Evolutionary conservation across 495 filamentous ascomycete species (phyloP), one percentile per base, ranked within the genome.

Genomic region (Penicillium turbatum): DNA sequence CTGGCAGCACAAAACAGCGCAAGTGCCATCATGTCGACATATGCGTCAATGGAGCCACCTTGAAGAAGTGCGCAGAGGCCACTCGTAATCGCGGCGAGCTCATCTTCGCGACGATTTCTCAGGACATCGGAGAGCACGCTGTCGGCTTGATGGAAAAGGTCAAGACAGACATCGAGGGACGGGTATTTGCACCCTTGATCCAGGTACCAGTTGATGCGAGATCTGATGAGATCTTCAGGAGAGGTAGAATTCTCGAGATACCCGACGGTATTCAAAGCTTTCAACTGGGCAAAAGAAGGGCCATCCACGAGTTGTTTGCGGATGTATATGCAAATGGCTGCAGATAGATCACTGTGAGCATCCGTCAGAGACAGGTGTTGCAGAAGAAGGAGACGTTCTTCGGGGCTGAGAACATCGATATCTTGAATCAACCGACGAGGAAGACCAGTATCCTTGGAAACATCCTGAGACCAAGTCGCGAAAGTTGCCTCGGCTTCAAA

Each of bases 1-100:
- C 80, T 66, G 10, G 78, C 75, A 6, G 81, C 75, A 48, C 77
- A 83, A 53, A 85, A 83, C 30, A 84, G 49, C 3, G 77, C 69
- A 17, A 85, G 69, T 0, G 75, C 70, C 38, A 82, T 56, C 41
- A 83, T 75, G 51, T 85, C 82, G 0, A 66, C 66, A 36, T 73
- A 64, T 6, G 75, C 64, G 62, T 83, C 70, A 50, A 82, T 63
- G 1, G 56, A 51, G n/a, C 67, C 67, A 21, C 63, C 61, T 39
- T 70, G 57, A 0, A 76, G 41, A 11, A 81, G 57, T 7, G 60
- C 46, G 17, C 69, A 66, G 8, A 81, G 48, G 0, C 64, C 66
- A 5, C 56, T 49, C 3, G 72, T 73, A 24, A 83, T 67, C 16
- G 42, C 53, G 16, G 70, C 68, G 9, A 81, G 73, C 21, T 71